Conservation (phyloP, 495 filamentous ascomycete genomes). For the Penicillium alfredii region DNA sequence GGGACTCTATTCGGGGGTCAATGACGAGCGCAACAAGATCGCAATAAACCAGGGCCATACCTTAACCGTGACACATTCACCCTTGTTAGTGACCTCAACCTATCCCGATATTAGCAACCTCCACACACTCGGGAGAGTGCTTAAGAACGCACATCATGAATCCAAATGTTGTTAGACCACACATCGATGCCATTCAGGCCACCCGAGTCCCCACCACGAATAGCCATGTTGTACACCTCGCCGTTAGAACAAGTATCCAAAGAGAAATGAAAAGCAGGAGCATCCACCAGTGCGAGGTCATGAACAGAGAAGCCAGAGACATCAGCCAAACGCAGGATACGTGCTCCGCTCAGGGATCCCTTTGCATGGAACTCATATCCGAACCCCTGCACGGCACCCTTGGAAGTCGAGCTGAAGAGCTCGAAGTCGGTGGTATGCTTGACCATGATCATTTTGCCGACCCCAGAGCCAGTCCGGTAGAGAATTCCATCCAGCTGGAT, state of each 20-base stretch:
- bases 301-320: constrained; percentile 45
- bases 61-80: constrained; percentile 52
- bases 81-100: constrained; percentile 50
- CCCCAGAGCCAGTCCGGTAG: constrained; percentile 36
- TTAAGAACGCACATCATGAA: constrained; percentile 40
- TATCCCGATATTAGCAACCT: constrained; percentile 9
- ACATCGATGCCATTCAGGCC: constrained; percentile 49
- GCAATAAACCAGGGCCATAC: constrained; percentile 11
- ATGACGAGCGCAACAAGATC: no score
- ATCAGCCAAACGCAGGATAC: constrained; percentile 36
- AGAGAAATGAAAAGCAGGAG: constrained; percentile 45
- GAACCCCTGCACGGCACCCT: constrained; percentile 47
- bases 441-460: constrained; percentile 48
- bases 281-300: constrained; percentile 46
- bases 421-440: constrained; percentile 46
- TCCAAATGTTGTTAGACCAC: constrained; percentile 45
- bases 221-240: constrained; percentile 50
- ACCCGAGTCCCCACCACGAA: constrained; percentile 44
- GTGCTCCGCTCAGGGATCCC: constrained; percentile 21
- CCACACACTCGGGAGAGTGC: neutral
- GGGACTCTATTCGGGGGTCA: constrained; percentile 26
- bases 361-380: constrained; percentile 45
- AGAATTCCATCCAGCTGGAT: constrained; percentile 47
- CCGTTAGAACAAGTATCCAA: constrained; percentile 44
- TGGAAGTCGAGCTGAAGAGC: constrained; percentile 40